Conservation (phyloP, 2,329 filamentous ascomycete species). For the Acarospora socialis region DNA sequence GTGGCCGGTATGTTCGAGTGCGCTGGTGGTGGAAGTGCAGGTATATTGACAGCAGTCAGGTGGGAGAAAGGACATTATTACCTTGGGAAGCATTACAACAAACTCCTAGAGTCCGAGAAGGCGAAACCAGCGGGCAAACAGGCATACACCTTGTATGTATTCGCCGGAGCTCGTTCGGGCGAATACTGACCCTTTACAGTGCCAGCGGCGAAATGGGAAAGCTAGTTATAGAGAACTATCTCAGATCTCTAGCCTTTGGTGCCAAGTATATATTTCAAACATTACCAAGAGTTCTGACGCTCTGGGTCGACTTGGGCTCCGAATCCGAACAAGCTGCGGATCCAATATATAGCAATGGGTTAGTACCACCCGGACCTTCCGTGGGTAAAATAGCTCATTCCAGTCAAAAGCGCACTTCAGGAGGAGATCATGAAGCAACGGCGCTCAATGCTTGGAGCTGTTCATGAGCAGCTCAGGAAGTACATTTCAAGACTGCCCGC, state of each 20-base stretch:
- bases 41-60: conserved; percentile 23
- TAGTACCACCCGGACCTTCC: conserved; percentile 12
- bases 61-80: conserved; percentile 99
- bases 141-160: conserved; percentile 47
- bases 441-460: conserved; percentile 49
- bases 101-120: conserved; percentile 81
- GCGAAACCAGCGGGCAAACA: conserved; percentile 62
- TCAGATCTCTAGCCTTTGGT: conserved; percentile 72
- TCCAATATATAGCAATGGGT: conserved; percentile 33
- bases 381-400: conserved; percentile 2
- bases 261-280: conserved; percentile 96
- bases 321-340: conserved; percentile 50
- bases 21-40: not conserved
- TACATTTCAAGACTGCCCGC: conserved; percentile 46
- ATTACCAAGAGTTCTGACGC: conserved; percentile 73
- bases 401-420: conserved; percentile 18
- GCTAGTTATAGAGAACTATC: conserved; percentile 84
- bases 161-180: not conserved
- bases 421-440: conserved; percentile 31
- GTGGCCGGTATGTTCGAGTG: conserved; percentile 20
- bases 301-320: conserved; percentile 86
- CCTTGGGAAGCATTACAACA: conserved; percentile 92
- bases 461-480: conserved; percentile 66
- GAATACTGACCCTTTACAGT: conserved; percentile 23
- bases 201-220: conserved; percentile 73